Percentiles rank a stretch among this genome's conserved stretches.
Evolutionary conservation across 2,329 filamentous ascomycete genomes (phyloP).

Genomic region (Aspergillus bombycis): DNA sequence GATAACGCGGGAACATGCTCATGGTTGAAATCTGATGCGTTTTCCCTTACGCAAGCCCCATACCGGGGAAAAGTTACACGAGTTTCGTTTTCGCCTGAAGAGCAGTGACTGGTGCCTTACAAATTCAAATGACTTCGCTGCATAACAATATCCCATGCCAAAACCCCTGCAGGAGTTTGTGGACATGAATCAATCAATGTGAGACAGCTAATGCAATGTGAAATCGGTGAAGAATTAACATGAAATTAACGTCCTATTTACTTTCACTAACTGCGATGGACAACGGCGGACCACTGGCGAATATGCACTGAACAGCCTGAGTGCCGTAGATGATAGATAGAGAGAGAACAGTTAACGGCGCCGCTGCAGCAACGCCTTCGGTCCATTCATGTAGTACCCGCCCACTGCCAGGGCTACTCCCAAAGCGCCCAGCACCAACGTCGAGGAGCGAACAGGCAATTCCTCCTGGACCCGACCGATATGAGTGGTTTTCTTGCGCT

Average conservation of each 20-base stretch:
- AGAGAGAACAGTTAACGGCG: neutral
- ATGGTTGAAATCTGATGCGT: neutral
- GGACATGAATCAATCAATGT: neutral
- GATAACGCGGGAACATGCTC: neutral
- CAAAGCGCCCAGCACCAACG: conserved; percentile 71
- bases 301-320: neutral
- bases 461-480: conserved; percentile 42
- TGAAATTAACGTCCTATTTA: neutral
- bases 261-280: neutral
- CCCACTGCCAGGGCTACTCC: conserved; percentile 63
- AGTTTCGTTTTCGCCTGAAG: neutral
- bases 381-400: conserved; percentile 24
- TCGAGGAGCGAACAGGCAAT: conserved; percentile 33
- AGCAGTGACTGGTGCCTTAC: neutral
- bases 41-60: neutral
- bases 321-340: neutral
- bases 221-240: neutral
- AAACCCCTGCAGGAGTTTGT: neutral
- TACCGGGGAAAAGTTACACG: neutral
- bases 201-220: neutral
- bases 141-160: neutral
- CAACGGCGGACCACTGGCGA: too few relatives aligned
- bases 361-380: neutral
- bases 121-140: neutral
- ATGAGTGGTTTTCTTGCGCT: conserved; percentile 26